Evolutionary conservation across 2,329 filamentous ascomycete species (phyloP).

Genomic region (Cytospora mali): DNA sequence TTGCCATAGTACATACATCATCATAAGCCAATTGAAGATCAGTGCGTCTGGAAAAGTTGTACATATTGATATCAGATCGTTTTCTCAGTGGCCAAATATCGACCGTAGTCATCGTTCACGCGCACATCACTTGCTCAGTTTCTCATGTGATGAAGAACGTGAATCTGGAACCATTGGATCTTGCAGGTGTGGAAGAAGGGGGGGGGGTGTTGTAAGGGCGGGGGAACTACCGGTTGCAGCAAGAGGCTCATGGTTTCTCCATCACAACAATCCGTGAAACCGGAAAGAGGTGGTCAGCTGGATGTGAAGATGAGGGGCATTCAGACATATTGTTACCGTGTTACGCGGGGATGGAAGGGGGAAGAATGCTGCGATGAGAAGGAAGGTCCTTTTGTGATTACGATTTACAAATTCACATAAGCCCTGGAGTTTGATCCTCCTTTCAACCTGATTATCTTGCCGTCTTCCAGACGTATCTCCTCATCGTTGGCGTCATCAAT

Average conservation of each 20-base stretch:
- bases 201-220: too few species aligned
- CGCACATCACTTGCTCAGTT: constrained; percentile 5
- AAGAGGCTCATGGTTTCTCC: not conserved
- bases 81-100: not conserved
- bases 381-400: not conserved
- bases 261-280: not conserved
- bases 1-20: not conserved
- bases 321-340: not conserved
- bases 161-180: constrained; percentile 8
- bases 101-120: not conserved
- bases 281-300: not conserved
- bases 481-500: not conserved
- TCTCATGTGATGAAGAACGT: constrained; percentile 5
- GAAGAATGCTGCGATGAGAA: not conserved
- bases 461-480: not conserved
- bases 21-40: not conserved
- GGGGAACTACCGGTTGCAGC: too few species aligned
- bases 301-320: not conserved
- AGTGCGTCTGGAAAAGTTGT: not conserved
- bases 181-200: not conserved
- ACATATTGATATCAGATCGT: not conserved
- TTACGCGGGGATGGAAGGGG: not conserved
- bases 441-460: not conserved
- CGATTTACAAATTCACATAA: not conserved
- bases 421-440: not conserved